These are phyloP conservation scores for Phytopythium mirpurense DNA, from an alignment of 352 stramenopile genomes.

Conservation along the genomic window DNA sequence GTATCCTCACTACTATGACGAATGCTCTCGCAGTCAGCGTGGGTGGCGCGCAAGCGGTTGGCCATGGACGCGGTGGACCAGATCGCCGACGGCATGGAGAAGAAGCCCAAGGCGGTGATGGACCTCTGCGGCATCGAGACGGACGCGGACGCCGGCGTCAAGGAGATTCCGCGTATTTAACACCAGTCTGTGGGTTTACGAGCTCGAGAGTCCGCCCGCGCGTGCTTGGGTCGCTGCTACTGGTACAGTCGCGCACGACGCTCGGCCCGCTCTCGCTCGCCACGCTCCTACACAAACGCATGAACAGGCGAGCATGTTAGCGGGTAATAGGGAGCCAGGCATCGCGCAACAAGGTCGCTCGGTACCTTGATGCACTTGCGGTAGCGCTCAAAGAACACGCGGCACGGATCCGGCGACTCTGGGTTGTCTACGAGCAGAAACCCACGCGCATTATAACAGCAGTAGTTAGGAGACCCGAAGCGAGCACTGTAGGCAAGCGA, in stretches of 20 bases:
- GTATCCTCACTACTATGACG: no score
- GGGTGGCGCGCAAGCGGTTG: constrained; percentile 73
- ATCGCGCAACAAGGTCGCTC: no score
- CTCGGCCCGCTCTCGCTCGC: constrained; percentile 30
- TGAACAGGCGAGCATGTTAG: not conserved
- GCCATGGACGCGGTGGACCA: constrained; percentile 74
- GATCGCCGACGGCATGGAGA: constrained; percentile 81
- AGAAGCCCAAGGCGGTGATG: constrained; percentile 65
- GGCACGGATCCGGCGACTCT: constrained; percentile 35
- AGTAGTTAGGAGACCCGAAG: no score
- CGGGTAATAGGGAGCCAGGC: no score
- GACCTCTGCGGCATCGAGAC: constrained; percentile 60
- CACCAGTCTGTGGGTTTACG: no score
- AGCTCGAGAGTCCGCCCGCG: no score
- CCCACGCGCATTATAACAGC: no score
- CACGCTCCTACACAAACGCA: constrained; percentile 19
- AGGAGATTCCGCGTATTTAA: constrained; percentile 71
- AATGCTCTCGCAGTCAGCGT: constrained; percentile 37
- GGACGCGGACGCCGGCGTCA: constrained; percentile 61
- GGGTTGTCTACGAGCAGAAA: constrained; percentile 35
- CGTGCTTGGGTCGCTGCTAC: no score
- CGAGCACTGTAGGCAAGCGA: not conserved
- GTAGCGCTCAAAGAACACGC: constrained; percentile 63
- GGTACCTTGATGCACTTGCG: constrained; percentile 52
- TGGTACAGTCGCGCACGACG: constrained; percentile 19